Conservation (phyloP, 441 rosid genomes). For the Erodium trifolium region DNA sequence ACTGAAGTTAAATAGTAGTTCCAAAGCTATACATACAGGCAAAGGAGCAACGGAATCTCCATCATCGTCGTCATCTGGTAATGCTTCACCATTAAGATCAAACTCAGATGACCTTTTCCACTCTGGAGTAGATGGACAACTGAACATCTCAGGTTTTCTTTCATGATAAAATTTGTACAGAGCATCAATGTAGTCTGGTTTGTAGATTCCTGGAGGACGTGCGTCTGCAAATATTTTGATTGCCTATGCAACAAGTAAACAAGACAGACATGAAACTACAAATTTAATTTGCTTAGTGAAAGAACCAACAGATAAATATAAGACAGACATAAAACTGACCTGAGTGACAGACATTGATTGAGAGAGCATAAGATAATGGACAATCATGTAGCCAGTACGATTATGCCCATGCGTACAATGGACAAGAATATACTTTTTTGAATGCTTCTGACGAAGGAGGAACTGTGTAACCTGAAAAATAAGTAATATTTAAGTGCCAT, state of each 20-base stretch:
- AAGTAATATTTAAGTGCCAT: not conserved
- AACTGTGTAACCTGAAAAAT: constrained; percentile 66
- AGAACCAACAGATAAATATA: constrained; percentile 5
- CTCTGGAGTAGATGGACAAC: constrained; percentile 86
- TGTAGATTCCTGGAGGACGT: constrained; percentile 98
- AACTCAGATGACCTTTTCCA: constrained; percentile 94
- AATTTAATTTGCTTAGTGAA: constrained; percentile 13
- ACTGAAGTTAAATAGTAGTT: constrained; percentile 12
- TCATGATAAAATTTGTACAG: constrained; percentile 86
- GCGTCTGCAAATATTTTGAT: constrained; percentile 69
- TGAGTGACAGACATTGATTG: constrained; percentile 67
- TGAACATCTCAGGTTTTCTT: constrained; percentile 61
- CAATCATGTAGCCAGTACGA: constrained; percentile 96
- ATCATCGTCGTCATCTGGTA: constrained; percentile 78
- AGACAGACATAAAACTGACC: constrained; percentile 35
- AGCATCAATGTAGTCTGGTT: constrained; percentile 80
- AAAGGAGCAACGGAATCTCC: constrained; percentile 55
- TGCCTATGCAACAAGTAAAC: constrained; percentile 48
- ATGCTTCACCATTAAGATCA: constrained; percentile 98
- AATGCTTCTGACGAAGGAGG: constrained; percentile 51
- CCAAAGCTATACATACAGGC: constrained; percentile 42
- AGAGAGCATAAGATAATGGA: constrained; percentile 90
- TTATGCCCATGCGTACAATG: constrained; percentile 99
- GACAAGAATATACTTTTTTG: constrained; percentile 80
- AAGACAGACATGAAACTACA: constrained; percentile 16